Conservation (phyloP, 192 early-diverging fungal species). For the Coemansia sp. region DNA sequence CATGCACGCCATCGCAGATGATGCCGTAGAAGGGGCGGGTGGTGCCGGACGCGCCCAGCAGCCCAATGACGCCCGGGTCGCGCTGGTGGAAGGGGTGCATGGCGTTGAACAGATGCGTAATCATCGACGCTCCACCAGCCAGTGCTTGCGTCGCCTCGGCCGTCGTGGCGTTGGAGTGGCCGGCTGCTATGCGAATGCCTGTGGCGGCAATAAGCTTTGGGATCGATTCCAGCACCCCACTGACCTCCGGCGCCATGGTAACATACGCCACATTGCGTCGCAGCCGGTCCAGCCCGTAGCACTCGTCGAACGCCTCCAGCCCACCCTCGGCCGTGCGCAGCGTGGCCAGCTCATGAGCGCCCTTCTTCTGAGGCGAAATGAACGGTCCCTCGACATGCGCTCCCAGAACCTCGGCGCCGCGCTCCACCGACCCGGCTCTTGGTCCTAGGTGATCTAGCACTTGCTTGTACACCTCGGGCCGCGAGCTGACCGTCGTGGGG, state of each 20-base stretch:
- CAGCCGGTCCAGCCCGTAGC: constrained; percentile 70
- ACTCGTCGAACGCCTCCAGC: constrained; percentile 65
- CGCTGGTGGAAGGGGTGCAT: constrained; percentile 89
- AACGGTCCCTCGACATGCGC: constrained; percentile 74
- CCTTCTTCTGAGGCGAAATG: constrained; percentile 72
- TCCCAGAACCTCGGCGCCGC: constrained; percentile 73
- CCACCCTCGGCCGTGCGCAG: constrained; percentile 66
- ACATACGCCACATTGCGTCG: constrained; percentile 66
- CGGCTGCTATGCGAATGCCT: constrained; percentile 68
- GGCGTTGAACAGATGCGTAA: constrained; percentile 87
- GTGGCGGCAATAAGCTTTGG: constrained; percentile 63
- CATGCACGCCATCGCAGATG: constrained; percentile 84
- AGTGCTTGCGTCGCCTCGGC: constrained; percentile 66
- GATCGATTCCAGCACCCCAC: constrained; percentile 69
- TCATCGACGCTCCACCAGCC: constrained; percentile 65
- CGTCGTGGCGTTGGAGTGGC: constrained; percentile 70
- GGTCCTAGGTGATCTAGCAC: constrained; percentile 62
- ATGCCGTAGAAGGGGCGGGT: constrained; percentile 80
- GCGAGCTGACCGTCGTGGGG: constrained; percentile 79
- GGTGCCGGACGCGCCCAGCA: constrained; percentile 60
- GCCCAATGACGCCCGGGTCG: constrained; percentile 80
- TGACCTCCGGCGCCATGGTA: constrained; percentile 79
- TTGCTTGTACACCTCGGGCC: constrained; percentile 70
- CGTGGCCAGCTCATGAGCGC: constrained; percentile 70
- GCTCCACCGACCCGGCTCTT: constrained; percentile 62